Evolutionary conservation across 805 yeast genomes (phyloP).

Genomic region (Candida silvatica): DNA sequence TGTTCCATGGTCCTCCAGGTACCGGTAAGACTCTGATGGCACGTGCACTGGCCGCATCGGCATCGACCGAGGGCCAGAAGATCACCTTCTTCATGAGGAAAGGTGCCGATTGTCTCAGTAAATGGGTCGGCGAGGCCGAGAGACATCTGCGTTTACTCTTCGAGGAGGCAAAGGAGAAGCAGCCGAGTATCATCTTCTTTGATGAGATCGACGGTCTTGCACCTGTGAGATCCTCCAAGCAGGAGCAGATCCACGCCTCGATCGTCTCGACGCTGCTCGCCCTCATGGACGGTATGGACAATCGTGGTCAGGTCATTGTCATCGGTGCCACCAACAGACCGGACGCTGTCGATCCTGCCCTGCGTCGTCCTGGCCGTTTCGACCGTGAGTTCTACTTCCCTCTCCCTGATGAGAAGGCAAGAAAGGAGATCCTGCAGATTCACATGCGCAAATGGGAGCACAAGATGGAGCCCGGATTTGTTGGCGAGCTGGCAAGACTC

Average conservation of each 20-base stretch:
- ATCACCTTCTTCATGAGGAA: slow-evolving; percentile 97
- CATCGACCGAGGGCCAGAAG: slow-evolving; percentile 75
- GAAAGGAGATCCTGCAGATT: slow-evolving; percentile 71
- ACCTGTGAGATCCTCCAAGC: slow-evolving; percentile 94
- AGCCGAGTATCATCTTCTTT: slow-evolving; percentile 92
- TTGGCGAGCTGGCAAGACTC: slow-evolving; percentile 59
- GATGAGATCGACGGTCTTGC: slow-evolving; percentile 98
- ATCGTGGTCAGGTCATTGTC: slow-evolving; percentile 95
- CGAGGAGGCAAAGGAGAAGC: slow-evolving; percentile 94
- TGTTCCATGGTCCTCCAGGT: slow-evolving; percentile 99
- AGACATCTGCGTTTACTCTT: slow-evolving; percentile 83
- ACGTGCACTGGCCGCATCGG: slow-evolving; percentile 91
- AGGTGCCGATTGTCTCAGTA: slow-evolving; percentile 94
- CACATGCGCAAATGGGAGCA: slow-evolving; percentile 90
- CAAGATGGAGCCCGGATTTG: slow-evolving; percentile 47
- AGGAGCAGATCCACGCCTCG: slow-evolving; percentile 97
- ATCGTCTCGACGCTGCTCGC: slow-evolving; percentile 94
- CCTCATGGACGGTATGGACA: slow-evolving; percentile 98
- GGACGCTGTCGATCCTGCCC: slow-evolving; percentile 96
- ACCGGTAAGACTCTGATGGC: slow-evolving; percentile 99
- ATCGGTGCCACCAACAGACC: slow-evolving; percentile 98
- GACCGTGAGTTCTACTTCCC: slow-evolving; percentile 97
- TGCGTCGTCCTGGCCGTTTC: slow-evolving; percentile 94
- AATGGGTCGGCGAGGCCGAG: slow-evolving; percentile 99
- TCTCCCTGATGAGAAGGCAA: slow-evolving; percentile 72